phyloP scores from a whole-genome alignment of 1,284 basidiomycete species.

The Mycosarcoma maydis region DNA sequence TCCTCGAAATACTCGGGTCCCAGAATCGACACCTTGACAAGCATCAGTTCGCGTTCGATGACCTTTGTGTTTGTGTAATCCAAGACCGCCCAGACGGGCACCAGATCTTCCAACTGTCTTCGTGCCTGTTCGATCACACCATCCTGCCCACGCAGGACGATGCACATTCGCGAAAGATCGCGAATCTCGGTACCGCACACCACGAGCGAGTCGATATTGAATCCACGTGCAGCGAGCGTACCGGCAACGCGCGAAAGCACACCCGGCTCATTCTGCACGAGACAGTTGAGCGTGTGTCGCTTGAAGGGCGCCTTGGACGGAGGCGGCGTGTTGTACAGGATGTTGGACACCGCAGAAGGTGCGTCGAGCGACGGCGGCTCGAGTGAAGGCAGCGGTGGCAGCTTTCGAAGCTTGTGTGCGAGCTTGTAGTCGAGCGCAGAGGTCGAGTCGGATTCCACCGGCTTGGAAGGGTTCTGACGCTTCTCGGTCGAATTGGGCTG shows the following conservation, averaged over 20 bases:
- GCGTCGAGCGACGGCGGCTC: conserved; percentile 64
- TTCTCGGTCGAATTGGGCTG: conserved; percentile 36
- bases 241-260: conserved; percentile 97
- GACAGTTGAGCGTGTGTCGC: conserved; percentile 97
- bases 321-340: conserved; percentile 82
- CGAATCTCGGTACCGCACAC: conserved; percentile 98
- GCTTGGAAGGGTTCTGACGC: conserved; percentile 29
- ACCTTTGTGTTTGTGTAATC: conserved; percentile 69
- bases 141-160: conserved; percentile 95
- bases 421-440: conserved; percentile 94
- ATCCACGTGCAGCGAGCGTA: conserved; percentile 93
- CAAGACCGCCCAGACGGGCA: conserved; percentile 66
- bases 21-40: conserved; percentile 92
- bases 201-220: conserved; percentile 98
- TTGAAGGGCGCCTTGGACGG: conserved; percentile 92
- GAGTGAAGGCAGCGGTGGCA: conserved; percentile 65
- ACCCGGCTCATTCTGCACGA: conserved; percentile 99
- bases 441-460: conserved; percentile 69
- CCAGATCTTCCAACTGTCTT: conserved; percentile 64
- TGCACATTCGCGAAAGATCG: conserved; percentile 97
- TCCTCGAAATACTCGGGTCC: conserved; percentile 93
- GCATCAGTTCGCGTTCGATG: conserved; percentile 85
- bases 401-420: conserved; percentile 70
- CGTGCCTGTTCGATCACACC: conserved; percentile 91
- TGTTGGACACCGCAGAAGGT: conserved; percentile 66